A percentile compares a stretch with the other conserved stretches of the same genome.
These are phyloP conservation scores for Pleochaeta shiraiana DNA, from an alignment of 2,329 filamentous ascomycete species.

Conservation along the genomic window DNA sequence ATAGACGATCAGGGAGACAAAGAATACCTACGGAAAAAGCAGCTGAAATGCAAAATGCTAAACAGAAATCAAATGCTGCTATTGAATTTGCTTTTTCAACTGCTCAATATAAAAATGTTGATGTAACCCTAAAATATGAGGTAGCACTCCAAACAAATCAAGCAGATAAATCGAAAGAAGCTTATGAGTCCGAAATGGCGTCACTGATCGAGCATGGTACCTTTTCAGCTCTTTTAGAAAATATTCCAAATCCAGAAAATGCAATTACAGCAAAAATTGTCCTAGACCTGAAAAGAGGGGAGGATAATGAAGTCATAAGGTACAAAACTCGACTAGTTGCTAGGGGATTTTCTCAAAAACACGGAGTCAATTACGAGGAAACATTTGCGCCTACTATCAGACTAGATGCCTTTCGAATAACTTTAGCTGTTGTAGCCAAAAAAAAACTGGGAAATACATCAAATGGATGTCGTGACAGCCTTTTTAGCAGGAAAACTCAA, in stretches of 20 bases:
- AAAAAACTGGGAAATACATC: background rate
- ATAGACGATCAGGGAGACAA: background rate
- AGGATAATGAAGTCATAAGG: background rate
- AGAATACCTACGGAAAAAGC: background rate
- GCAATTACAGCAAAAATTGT: background rate
- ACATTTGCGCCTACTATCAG: background rate
- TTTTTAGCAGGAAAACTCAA: background rate
- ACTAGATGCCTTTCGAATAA: background rate
- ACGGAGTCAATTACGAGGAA: background rate
- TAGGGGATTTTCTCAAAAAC: background rate
- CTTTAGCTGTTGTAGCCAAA: background rate
- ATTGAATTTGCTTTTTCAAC: background rate
- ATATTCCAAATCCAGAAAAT: background rate
- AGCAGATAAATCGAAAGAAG: background rate
- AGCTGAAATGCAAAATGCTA: background rate
- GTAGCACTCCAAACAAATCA: background rate
- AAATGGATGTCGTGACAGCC: background rate
- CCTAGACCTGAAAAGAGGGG: background rate
- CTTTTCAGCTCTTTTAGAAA: background rate
- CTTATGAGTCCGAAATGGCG: background rate
- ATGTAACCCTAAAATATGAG: background rate
- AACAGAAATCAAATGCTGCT: background rate
- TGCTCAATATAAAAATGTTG: background rate
- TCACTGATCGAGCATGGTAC: background rate
- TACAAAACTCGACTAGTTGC: background rate